phyloP scores from a whole-genome alignment of 495 filamentous ascomycete genomes.

The Corynascus novoguineensis region DNA sequence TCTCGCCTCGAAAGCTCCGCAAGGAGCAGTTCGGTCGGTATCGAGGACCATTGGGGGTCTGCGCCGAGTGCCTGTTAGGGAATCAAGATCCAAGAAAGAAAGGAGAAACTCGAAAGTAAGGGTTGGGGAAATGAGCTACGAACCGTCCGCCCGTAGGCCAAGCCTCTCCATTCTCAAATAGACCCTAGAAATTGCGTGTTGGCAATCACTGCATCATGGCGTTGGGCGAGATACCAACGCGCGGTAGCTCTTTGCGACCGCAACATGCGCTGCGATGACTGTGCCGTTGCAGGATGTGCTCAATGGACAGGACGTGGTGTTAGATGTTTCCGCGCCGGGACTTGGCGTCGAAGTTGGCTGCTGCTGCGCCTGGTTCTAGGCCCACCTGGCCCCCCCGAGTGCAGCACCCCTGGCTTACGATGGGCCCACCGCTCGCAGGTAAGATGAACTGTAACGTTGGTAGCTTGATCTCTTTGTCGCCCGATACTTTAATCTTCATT shows the following conservation, averaged over 20 bases:
- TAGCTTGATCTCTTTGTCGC: no score
- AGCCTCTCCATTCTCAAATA: constrained; percentile 18
- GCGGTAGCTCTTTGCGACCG: constrained; percentile 1
- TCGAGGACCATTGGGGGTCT: constrained; percentile 40
- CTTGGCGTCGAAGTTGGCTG: not conserved
- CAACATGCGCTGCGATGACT: constrained; percentile 3
- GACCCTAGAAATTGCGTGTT: not conserved
- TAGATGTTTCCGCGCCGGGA: not conserved
- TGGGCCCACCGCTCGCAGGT: no score
- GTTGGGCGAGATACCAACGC: not conserved
- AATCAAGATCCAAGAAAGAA: not conserved
- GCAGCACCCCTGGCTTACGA: not conserved
- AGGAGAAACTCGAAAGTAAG: not conserved
- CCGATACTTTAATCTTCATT: no score
- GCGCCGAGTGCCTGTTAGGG: not conserved
- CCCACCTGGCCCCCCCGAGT: not conserved
- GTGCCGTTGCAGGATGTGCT: not conserved
- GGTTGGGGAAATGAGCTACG: not conserved
- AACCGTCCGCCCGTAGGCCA: constrained; percentile 14
- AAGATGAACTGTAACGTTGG: not conserved
- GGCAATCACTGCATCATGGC: constrained; percentile 10
- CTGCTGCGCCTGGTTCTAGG: not conserved
- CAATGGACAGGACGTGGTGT: not conserved
- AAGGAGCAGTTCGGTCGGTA: constrained; percentile 46
- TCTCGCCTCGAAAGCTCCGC: constrained; percentile 48